Evolutionary conservation across 2,329 filamentous ascomycete species (phyloP).

Genomic region (Stagonosporopsis vannaccii): DNA sequence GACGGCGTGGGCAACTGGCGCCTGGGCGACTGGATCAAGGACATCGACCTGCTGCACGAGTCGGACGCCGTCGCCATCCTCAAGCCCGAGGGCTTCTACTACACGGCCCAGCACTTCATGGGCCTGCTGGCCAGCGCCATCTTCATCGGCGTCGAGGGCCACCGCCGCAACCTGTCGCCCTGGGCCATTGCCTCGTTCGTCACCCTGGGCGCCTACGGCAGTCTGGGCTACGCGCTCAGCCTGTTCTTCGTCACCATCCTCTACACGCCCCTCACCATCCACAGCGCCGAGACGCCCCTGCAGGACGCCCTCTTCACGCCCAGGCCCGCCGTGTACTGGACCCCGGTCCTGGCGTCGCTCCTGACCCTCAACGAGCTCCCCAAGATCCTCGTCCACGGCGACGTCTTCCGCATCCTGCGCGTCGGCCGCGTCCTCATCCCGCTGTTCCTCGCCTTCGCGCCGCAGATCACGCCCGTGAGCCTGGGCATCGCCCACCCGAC

Average conservation of each 20-base stretch:
- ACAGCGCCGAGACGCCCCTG: conserved; percentile 36
- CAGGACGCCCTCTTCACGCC: conserved; percentile 46
- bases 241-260: conserved; percentile 68
- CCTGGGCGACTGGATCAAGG: conserved; percentile 61
- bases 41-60: conserved; percentile 61
- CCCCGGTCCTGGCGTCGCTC: conserved; percentile 57
- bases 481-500: conserved; percentile 58
- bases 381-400: conserved; percentile 29
- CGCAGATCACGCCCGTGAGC: conserved; percentile 54
- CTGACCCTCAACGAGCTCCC: conserved; percentile 54
- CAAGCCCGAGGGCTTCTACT: conserved; percentile 65
- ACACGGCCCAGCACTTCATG: conserved; percentile 67
- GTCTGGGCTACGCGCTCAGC: conserved; percentile 68
- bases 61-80: conserved; percentile 63
- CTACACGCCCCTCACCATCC: conserved; percentile 61
- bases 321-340: conserved; percentile 42
- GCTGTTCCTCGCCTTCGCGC: conserved; percentile 47
- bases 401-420: conserved; percentile 34
- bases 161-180: conserved; percentile 62
- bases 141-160: conserved; percentile 66
- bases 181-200: conserved; percentile 62
- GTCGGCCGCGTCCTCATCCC: conserved; percentile 40
- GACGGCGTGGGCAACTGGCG: conserved; percentile 45
- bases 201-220: conserved; percentile 65
- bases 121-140: conserved; percentile 63